Base-by-base conservation (phyloP, 768 basidiomycete species). In the Calocybe cyanea region DNA sequence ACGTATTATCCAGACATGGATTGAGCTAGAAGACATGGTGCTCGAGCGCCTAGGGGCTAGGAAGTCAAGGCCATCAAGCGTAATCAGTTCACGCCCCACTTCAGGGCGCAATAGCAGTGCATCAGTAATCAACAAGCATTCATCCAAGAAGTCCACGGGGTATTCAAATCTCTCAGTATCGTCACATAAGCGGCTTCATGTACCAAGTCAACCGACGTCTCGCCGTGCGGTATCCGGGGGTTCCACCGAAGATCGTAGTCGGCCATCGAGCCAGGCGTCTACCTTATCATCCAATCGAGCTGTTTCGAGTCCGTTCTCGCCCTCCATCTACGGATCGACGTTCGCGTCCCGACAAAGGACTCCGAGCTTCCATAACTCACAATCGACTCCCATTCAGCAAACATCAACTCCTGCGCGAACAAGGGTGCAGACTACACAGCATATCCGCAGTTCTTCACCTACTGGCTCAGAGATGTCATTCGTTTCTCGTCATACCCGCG, bases 311-410 rank as follows among this genome's bases (percentile, higher is more conserved):
- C 81, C 86, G 8, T 63, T 77, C 46, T 61, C 60, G 32, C 54
- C 70, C n/a, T 66, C 75, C 15, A 41, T 87, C 15, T 73, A 76
- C 49, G 69, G 70, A 23, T 75, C 89, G 3, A 92, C 90, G 7
- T 88, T 82, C 61, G 76, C 90, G 24, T 92, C 90, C n/a, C 79
- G 90, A 23, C 90, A 92, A 56, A 77, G 90, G 17, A 90, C 88
- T 17, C 65, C 73, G 24, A 92, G 89, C 58, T 62, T 84, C 9
- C 75, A 71, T 34, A 63, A 70, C 48, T 62, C 70, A 10, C 61
- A 63, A 21, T 57, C 61, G 18, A 58, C 69, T 35, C 60, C 67
- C 7, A 58, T 59, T 39, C 66, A 68, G 24, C 56, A 62, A 36
- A 62, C 69, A 24, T 42, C 49, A 30, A 56, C 64, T 23, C 58